These are phyloP conservation scores for Populus tomentosa DNA, from an alignment of 441 rosid genomes.

Conservation along the genomic window DNA sequence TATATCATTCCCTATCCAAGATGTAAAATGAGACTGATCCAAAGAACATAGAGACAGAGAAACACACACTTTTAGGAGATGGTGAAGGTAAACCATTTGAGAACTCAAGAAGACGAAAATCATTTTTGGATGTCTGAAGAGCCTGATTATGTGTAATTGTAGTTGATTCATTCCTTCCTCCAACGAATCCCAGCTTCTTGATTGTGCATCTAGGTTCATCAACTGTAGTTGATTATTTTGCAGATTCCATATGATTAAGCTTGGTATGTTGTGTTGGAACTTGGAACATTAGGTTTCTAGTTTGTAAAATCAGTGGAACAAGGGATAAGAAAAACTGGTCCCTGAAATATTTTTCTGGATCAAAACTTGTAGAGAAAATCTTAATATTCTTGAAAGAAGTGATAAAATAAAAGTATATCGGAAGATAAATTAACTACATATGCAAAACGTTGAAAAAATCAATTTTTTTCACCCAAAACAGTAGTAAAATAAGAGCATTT, in stretches of 20 bases:
- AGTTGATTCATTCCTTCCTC: constrained; percentile 45
- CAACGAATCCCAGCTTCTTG: constrained; percentile 52
- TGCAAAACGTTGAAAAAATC: too few species aligned
- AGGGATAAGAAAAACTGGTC: too few species aligned
- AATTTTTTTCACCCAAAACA: too few species aligned
- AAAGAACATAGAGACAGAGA: neutral
- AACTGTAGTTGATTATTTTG: constrained; percentile 21
- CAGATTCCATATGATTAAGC: constrained; percentile 11
- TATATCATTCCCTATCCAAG: neutral
- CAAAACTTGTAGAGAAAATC: too few species aligned
- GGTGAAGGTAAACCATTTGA: constrained; percentile 86
- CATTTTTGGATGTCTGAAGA: constrained; percentile 53
- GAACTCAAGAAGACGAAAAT: constrained; percentile 53
- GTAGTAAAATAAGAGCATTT: too few species aligned
- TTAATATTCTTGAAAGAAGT: too few species aligned
- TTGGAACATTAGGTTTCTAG: too few species aligned
- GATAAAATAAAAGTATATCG: too few species aligned
- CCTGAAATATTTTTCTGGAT: too few species aligned
- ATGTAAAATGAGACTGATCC: neutral
- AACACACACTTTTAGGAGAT: constrained; percentile 68
- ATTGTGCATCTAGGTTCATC: constrained; percentile 41
- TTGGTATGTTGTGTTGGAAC: neutral
- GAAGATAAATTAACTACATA: too few species aligned
- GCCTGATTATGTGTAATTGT: constrained; percentile 59
- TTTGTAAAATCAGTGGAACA: too few species aligned